Percentiles rank a stretch among this genome's conserved stretches.
Conservation (phyloP, 108 stramenopile species). For the Cyclotella distinguenda region DNA sequence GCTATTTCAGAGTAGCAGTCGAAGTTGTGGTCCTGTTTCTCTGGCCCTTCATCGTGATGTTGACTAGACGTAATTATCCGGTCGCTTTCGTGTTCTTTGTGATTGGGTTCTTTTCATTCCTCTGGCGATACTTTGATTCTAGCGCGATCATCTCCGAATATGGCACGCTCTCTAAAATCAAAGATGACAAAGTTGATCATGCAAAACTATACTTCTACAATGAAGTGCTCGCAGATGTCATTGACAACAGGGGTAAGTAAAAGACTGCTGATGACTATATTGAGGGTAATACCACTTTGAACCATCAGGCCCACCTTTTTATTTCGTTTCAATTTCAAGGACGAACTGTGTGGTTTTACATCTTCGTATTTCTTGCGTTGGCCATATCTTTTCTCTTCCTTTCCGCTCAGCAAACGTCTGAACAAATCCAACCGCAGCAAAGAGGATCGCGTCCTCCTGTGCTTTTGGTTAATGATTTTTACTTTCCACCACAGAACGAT, state of each 20-base stretch:
- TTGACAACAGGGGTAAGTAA: conserved; percentile 26
- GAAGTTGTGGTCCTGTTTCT: conserved; percentile 59
- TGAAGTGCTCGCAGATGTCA: conserved; percentile 44
- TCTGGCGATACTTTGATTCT: conserved; percentile 47
- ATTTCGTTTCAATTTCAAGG: not conserved
- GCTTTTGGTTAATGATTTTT: conserved; percentile 40
- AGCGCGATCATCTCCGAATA: conserved; percentile 28
- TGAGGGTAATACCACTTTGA: not conserved
- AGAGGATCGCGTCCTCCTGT: conserved; percentile 30
- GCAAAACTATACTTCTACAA: conserved; percentile 43
- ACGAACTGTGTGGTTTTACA: conserved; percentile 25
- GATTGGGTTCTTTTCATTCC: conserved; percentile 30
- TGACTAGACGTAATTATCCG: conserved; percentile 16
- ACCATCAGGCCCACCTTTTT: not conserved
- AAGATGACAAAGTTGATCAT: conserved; percentile 26
- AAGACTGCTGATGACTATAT: not conserved
- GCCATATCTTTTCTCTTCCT: conserved; percentile 50
- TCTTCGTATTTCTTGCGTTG: conserved; percentile 42
- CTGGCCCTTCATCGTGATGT: conserved; percentile 51
- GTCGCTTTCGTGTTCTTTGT: conserved; percentile 37
- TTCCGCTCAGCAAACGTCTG: conserved; percentile 25
- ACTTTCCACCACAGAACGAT: conserved; percentile 34
- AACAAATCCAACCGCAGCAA: conserved; percentile 14
- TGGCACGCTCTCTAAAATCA: conserved; percentile 37
- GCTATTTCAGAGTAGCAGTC: conserved; percentile 42